Conservation (phyloP, 2,329 filamentous ascomycete species). For the Calonectria pseudoreteaudii region DNA sequence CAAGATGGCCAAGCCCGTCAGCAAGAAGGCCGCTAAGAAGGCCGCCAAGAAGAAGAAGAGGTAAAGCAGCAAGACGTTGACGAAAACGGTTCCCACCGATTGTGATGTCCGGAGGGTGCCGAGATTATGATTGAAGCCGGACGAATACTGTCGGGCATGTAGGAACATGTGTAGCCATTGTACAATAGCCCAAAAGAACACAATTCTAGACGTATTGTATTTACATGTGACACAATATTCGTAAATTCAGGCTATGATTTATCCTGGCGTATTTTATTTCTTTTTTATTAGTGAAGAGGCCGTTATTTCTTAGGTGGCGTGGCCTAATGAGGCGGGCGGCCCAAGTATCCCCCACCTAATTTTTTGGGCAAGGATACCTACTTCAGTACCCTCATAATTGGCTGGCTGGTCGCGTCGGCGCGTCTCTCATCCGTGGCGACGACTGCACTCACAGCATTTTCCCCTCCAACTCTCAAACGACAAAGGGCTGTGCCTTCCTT, state of each 20-base stretch:
- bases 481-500: background rate
- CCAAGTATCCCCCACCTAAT: constrained; percentile 23
- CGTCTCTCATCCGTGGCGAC: constrained; percentile 23
- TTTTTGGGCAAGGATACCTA: constrained; percentile 21
- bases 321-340: background rate
- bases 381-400: constrained; percentile 4
- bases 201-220: constrained; percentile 24
- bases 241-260: background rate
- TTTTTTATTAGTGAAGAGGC: background rate
- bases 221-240: background rate
- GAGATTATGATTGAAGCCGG: background rate
- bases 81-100: constrained; percentile 1
- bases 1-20: constrained; percentile 47
- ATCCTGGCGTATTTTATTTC: background rate
- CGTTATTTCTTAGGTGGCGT: background rate
- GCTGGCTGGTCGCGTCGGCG: constrained; percentile 34
- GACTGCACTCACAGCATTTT: background rate
- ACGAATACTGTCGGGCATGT: constrained; percentile 29
- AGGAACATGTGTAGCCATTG: constrained; percentile 43
- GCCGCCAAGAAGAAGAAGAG: constrained; percentile 54
- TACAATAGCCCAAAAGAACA: constrained; percentile 34
- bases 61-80: constrained; percentile 28
- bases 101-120: background rate
- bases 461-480: background rate
- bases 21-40: constrained; percentile 53